Conservation (phyloP, 768 basidiomycete genomes). For the Aureoboletus auriporus region DNA sequence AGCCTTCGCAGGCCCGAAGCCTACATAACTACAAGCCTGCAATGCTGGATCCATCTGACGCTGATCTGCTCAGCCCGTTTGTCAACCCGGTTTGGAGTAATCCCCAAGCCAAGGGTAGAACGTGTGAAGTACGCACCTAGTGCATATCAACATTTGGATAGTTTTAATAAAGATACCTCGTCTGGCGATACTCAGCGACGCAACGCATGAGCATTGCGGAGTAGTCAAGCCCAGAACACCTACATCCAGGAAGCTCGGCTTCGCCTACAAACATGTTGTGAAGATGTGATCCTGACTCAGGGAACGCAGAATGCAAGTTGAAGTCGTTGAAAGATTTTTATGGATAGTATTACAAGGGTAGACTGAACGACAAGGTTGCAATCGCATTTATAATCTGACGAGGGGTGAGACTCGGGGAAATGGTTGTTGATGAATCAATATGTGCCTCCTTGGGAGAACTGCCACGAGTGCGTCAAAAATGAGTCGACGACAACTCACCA, state of each 20-base stretch:
- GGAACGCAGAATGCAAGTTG: not conserved
- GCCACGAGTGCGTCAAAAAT: not conserved
- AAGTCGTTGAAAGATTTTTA: not conserved
- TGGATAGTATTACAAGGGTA: not conserved
- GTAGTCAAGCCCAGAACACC: not conserved
- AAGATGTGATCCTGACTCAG: too few relatives aligned
- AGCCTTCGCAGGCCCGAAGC: too few relatives aligned
- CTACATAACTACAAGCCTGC: too few relatives aligned
- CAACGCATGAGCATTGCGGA: not conserved
- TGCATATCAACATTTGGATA: conserved; percentile 75
- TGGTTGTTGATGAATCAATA: not conserved
- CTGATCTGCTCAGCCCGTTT: too few relatives aligned
- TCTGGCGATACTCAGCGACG: conserved; percentile 1
- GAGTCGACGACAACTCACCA: too few relatives aligned
- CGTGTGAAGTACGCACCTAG: conserved; percentile 47
- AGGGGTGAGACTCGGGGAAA: not conserved
- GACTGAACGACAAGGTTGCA: conserved; percentile 6
- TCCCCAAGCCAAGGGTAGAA: not conserved
- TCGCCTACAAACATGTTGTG: conserved; percentile 15
- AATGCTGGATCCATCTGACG: too few relatives aligned
- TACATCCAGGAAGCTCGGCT: conserved; percentile 18
- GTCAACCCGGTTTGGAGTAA: not conserved
- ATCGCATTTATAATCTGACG: conserved; percentile 3
- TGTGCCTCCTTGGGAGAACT: conserved; percentile 2
- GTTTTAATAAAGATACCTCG: conserved; percentile 78